These are phyloP conservation scores for Pyrenopolyporus hunteri DNA, from an alignment of 495 filamentous ascomycete genomes.

Conservation along the genomic window DNA sequence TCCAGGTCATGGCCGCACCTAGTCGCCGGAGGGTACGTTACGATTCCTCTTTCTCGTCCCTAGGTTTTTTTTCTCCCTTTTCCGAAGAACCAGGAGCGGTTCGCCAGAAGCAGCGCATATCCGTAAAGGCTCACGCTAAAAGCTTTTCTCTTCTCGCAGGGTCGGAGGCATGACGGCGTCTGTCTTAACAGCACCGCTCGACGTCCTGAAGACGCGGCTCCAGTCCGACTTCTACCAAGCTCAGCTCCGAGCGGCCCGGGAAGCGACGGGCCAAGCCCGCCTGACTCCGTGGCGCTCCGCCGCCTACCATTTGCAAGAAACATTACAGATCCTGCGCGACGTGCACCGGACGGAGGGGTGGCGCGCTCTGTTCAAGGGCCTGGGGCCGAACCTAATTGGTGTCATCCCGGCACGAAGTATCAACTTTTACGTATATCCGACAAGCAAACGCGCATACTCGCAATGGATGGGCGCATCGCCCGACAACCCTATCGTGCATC, in stretches of 20 bases:
- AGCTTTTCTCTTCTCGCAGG: constrained; percentile 50
- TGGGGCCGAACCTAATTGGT: constrained; percentile 85
- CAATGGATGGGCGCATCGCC: constrained; percentile 67
- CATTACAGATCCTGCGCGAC: constrained; percentile 76
- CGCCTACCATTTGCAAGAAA: constrained; percentile 73
- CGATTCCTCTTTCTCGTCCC: constrained; percentile 1
- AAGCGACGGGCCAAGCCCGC: constrained; percentile 44
- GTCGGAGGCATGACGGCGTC: constrained; percentile 87
- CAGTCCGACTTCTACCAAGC: constrained; percentile 91
- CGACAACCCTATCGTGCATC: constrained; percentile 74
- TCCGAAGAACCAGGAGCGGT: neutral
- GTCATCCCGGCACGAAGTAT: constrained; percentile 86
- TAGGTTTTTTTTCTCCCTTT: constrained; percentile 4
- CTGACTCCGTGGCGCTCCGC: constrained; percentile 56
- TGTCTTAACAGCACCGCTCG: constrained; percentile 83
- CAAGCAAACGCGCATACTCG: constrained; percentile 78
- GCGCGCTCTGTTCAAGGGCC: constrained; percentile 85
- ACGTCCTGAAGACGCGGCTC: constrained; percentile 87
- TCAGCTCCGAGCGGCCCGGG: constrained; percentile 59
- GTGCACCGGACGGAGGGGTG: constrained; percentile 81
- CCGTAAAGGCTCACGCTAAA: neutral
- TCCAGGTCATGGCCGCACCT: constrained; percentile 88
- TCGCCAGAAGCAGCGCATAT: neutral
- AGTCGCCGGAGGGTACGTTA: constrained; percentile 78
- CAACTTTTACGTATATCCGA: constrained; percentile 89